A percentile compares a stretch with the other conserved stretches of the same genome.
phyloP scores from a whole-genome alignment of 1,284 basidiomycete genomes.

The Pisolithus thermaeus region DNA sequence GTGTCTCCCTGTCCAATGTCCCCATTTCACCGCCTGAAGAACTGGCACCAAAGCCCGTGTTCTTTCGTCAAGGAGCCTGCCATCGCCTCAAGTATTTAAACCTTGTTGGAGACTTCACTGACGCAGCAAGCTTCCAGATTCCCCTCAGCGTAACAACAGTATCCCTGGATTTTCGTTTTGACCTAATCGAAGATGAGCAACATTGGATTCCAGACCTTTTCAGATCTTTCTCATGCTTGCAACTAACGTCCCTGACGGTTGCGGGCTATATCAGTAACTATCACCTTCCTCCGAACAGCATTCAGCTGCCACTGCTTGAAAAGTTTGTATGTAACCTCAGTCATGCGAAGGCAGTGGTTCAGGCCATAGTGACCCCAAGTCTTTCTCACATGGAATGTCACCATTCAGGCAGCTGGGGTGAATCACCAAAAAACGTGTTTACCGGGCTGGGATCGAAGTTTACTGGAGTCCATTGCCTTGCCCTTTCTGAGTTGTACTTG shows the following conservation, averaged over 20 bases:
- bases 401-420: too few species aligned
- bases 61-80: neutral
- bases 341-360: too few species aligned
- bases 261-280: neutral
- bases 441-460: too few species aligned
- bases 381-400: too few species aligned
- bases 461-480: too few species aligned
- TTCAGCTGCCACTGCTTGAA: neutral
- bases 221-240: neutral
- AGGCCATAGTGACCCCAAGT: too few species aligned
- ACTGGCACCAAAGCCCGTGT: too few species aligned
- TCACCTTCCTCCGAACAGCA: neutral
- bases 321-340: neutral
- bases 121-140: neutral
- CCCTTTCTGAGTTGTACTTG: too few species aligned
- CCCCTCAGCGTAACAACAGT: neutral
- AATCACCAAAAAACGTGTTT: too few species aligned
- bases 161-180: neutral
- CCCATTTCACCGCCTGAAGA: too few species aligned
- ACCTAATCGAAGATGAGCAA: neutral
- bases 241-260: too few species aligned
- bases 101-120: neutral
- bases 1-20: neutral
- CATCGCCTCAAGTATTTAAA: neutral
- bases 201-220: neutral